Base-by-base conservation (phyloP, 2,329 filamentous ascomycete genomes). In the Xylariaceae sp. region DNA sequence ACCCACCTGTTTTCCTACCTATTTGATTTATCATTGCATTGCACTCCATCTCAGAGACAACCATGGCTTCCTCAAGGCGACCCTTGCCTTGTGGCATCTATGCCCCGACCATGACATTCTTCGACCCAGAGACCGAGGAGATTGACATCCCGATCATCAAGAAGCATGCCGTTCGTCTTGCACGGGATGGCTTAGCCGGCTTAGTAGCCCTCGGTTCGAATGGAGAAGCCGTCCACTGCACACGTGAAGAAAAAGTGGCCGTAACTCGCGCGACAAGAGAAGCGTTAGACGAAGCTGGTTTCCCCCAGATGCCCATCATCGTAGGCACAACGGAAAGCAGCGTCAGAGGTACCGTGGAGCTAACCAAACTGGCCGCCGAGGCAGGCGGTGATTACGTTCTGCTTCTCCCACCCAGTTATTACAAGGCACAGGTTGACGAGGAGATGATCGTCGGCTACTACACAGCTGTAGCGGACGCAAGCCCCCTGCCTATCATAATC, bases 181-280 rank as follows among this genome's bases (percentile, higher is more conserved):
- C 87, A 45, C 80, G 86, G 71, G 88, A 85, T 59, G 92, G 92
- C 7, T 84, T 96, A 9, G 89, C 87, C 52, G 91, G 91, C 41
- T 82, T 96, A 30, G 89, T 94, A 49, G 88, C 88, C 66, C 91
- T 94, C 88, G 91, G 92, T 63, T 95, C 90, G 66, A 96, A 95
- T 75, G 91, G 91, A 61, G 91, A 96, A 78, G 90, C 91, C 23
- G 88, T 91, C 58, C 90, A 96, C 78, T 87, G 92, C 69, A 89
- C 88, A 56, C 83, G 85, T 50, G 83, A 87, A 63, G 91, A 96
- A 76, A 92, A 92, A 73, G 74, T 84, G 52, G 82, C 84, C 37
- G 87, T 94, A 64, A 93, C 89, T 15, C 80, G 80, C 69, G 88
- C 90, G 56, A 93, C 90, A 7, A 86, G 91, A 58, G 87, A 91